Evolutionary conservation across 2,329 filamentous ascomycete genomes (phyloP), one percentile per base, ranked within the genome.

Genomic region (Didymellaceae sp.): DNA sequence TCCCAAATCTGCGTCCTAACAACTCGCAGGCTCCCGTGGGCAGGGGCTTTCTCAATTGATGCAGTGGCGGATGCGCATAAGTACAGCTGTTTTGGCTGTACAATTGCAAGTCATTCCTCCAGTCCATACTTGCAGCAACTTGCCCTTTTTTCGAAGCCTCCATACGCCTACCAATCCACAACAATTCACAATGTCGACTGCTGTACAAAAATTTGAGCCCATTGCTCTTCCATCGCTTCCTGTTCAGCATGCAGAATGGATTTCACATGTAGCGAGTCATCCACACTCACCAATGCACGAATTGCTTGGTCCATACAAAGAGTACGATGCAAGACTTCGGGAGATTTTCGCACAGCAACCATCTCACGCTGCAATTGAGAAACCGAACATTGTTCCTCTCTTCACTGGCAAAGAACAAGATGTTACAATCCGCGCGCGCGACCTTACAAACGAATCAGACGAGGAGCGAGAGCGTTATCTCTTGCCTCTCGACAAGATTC

Each of bases 331-430:
- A 37, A 79, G 82, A 52, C 76, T 91, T 42, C 84, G 88, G 34
- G 80, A 86, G 55, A 64, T 87, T 14, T 91, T 86, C 62, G 87
- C 88, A 28, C 88, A 90, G 63, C 79, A 88, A 39, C 84, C 85
- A 5, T 71, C 77, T 43, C 83, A 88, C 55, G 77, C 82, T 6
- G 68, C 82, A 25, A 80, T 87, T 56, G 78, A 78, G 6, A 71
- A 80, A 50, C 73, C 88, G 66, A 90, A 89, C 59, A 75, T 88
- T 18, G 74, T 89, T 6, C 86, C 88, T 1, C 73, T 91, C 22
- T 91, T 89, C 68, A 79, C 77, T 42, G 73, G 72, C 1, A 62
- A 70, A 37, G 84, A 86, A 43, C 61, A 77, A 3, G 68, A 80
- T 34, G 78, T 90, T 67, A 86, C 78, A 52, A 81, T 86, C 42